These are phyloP conservation scores for Iberis amara DNA, from an alignment of 441 rosid species.

Conservation along the genomic window DNA sequence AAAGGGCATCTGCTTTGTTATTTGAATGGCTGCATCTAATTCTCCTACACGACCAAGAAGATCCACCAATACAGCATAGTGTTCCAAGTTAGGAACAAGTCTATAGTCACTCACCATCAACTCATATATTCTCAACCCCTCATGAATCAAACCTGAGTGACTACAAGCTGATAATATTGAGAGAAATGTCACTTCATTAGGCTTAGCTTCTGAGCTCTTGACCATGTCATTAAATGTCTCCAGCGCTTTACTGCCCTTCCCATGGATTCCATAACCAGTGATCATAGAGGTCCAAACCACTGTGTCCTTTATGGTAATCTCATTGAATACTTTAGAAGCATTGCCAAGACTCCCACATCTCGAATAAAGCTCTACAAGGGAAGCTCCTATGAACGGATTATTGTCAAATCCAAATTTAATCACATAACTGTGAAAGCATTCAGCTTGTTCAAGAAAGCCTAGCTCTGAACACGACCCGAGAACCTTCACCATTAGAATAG, in stretches of 20 bases:
- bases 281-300: slow-evolving; percentile 59
- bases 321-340: slow-evolving; percentile 38
- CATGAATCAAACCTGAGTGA: slow-evolving; percentile 45
- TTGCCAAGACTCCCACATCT: slow-evolving; percentile 47
- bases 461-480: slow-evolving; percentile 44
- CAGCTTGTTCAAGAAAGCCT: slow-evolving; percentile 48
- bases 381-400: slow-evolving; percentile 39
- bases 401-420: slow-evolving; percentile 38
- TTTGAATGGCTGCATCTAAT: slow-evolving; percentile 37
- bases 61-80: slow-evolving; percentile 52
- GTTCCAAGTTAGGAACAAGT: slow-evolving; percentile 39
- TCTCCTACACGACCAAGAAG: slow-evolving; percentile 53
- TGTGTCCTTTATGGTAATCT: slow-evolving; percentile 36
- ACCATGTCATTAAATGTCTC: slow-evolving; percentile 38
- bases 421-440: slow-evolving; percentile 44
- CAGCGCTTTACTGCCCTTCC: slow-evolving; percentile 39
- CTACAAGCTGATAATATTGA: slow-evolving; percentile 53
- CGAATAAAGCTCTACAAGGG: slow-evolving; percentile 50
- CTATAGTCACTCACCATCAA: slow-evolving; percentile 38
- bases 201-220: slow-evolving; percentile 32
- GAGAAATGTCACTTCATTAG: slow-evolving; percentile 47
- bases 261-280: slow-evolving; percentile 50
- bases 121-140: slow-evolving; percentile 39
- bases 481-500: slow-evolving; percentile 51
- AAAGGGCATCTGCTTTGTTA: slow-evolving; percentile 37